Evolutionary conservation across 2,329 filamentous ascomycete species (phyloP).

Genomic region (Trichoderma endophyticum): DNA sequence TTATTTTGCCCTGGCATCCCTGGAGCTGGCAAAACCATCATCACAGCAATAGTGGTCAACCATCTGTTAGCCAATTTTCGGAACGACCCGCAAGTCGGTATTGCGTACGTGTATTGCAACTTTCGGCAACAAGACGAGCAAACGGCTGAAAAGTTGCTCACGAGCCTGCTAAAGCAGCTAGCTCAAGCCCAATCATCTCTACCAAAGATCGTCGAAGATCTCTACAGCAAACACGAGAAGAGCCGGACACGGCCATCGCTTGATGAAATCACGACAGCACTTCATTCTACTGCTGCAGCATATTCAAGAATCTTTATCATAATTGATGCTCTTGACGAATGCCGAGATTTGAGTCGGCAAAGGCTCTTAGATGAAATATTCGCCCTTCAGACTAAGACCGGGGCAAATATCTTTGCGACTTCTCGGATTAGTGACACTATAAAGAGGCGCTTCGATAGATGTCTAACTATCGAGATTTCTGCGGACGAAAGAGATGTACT

Average conservation of each 20-base stretch:
- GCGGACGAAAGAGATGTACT: not conserved
- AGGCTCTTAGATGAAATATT: not conserved
- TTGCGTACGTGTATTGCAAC: not conserved
- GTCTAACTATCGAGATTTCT: no score
- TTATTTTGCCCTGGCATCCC: not conserved
- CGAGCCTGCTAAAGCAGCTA: not conserved
- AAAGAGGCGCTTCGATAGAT: no score
- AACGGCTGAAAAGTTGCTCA: not conserved
- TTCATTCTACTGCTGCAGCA: not conserved
- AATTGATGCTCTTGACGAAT: not conserved
- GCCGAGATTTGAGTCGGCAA: not conserved
- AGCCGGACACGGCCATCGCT: not conserved
- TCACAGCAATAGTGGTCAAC: not conserved
- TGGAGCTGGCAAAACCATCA: not conserved
- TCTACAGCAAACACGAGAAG: not conserved
- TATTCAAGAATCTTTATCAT: not conserved
- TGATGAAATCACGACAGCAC: not conserved
- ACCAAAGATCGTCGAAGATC: not conserved
- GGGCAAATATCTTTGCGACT: not conserved
- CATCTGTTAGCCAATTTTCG: not conserved
- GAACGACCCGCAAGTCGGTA: fast-evolving
- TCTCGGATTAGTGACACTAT: not conserved
- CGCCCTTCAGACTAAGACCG: not conserved
- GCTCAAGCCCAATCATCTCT: not conserved
- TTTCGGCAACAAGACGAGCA: not conserved